A percentile compares a stretch with the other conserved stretches of the same genome.
These are phyloP conservation scores for Aspergillus steynii DNA, from an alignment of 495 filamentous ascomycete species.

Conservation along the genomic window DNA sequence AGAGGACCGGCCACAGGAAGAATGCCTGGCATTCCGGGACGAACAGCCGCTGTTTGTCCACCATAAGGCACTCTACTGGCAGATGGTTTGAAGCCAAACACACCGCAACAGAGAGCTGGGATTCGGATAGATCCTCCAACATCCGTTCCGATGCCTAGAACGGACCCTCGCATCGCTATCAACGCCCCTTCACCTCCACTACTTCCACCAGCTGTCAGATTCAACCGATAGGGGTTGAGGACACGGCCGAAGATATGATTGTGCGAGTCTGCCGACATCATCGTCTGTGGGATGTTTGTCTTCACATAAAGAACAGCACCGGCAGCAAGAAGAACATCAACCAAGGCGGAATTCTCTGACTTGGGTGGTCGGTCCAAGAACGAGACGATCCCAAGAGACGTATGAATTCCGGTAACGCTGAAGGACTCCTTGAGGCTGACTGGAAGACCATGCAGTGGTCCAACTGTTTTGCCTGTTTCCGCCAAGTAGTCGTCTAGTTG, in stretches of 20 bases:
- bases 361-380: slow-evolving; percentile 52
- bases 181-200: slow-evolving; percentile 66
- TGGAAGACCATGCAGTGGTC: slow-evolving; percentile 63
- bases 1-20: too few relatives aligned
- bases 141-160: slow-evolving; percentile 67
- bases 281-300: slow-evolving; percentile 56
- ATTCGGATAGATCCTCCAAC: slow-evolving; percentile 62
- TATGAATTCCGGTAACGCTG: slow-evolving; percentile 47
- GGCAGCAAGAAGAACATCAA: slow-evolving; percentile 28
- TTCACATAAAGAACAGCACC: slow-evolving; percentile 60
- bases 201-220: slow-evolving; percentile 56
- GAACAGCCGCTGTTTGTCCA: too few relatives aligned
- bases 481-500: slow-evolving; percentile 36
- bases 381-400: slow-evolving; percentile 33
- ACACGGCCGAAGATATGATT: slow-evolving; percentile 45
- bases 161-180: slow-evolving; percentile 54
- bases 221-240: slow-evolving; percentile 53
- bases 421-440: slow-evolving; percentile 67
- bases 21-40: too few relatives aligned
- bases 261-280: slow-evolving; percentile 49
- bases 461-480: slow-evolving; percentile 40
- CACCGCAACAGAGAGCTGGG: slow-evolving; percentile 60
- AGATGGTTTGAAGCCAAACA: slow-evolving; percentile 52
- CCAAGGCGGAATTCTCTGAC: slow-evolving; percentile 40
- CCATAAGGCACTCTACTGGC: too few relatives aligned